Conservation (phyloP, 2,329 filamentous ascomycete species). For the Xylaria sp. region DNA sequence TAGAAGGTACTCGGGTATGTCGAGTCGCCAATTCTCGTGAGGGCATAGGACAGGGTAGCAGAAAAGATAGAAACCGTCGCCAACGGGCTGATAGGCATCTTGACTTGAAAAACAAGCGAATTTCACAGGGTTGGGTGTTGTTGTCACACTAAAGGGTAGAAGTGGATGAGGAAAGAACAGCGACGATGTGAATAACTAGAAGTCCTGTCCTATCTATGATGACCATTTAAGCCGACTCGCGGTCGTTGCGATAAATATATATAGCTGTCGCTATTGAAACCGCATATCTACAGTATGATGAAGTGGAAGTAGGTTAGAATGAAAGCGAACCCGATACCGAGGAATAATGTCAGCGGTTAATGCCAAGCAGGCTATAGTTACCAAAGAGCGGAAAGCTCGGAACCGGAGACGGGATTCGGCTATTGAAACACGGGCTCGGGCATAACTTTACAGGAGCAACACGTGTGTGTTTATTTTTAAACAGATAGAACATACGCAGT, state of each 20-base stretch:
- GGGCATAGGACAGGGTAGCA: slow-evolving; percentile 26
- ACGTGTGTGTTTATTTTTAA: not conserved
- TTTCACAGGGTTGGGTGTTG: not conserved
- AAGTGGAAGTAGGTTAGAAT: not conserved
- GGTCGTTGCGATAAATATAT: not conserved
- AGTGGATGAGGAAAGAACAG: too few relatives aligned
- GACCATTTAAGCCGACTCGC: not conserved
- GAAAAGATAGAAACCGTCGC: slow-evolving; percentile 19
- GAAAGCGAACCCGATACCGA: slow-evolving; percentile 28
- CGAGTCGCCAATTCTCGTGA: slow-evolving; percentile 21
- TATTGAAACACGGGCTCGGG: too few relatives aligned
- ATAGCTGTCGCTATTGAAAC: not conserved
- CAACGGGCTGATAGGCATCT: slow-evolving; percentile 22
- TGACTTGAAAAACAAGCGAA: slow-evolving; percentile 14
- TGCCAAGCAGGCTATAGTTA: not conserved
- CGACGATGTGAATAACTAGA: not conserved
- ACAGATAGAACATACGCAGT: too few relatives aligned
- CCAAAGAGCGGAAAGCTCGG: not conserved
- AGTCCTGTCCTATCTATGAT: not conserved
- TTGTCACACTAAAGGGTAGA: not conserved
- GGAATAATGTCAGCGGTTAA: not conserved
- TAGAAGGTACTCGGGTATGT: slow-evolving; percentile 23
- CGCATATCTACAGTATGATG: not conserved
- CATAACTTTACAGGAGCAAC: too few relatives aligned
- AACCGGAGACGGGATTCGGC: too few relatives aligned